Conservation (phyloP, 352 stramenopile genomes). For the Globisporangium carolinianum region DNA sequence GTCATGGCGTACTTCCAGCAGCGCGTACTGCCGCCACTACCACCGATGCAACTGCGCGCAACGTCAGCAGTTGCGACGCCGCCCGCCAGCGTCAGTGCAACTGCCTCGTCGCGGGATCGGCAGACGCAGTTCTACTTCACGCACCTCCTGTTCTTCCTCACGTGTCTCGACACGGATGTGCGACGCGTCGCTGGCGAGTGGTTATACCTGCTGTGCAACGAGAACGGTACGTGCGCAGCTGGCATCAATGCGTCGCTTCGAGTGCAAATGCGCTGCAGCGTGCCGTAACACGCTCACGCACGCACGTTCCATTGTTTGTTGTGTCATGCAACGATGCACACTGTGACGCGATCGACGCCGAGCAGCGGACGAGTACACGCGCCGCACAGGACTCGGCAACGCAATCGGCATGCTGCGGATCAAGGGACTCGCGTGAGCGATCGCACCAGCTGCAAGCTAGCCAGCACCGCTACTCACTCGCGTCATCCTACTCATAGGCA, state of each 20-base stretch:
- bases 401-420: conserved; percentile 66
- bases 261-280: background rate
- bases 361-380: conserved; percentile 64
- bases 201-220: conserved; percentile 63
- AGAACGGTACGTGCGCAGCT: conserved; percentile 42
- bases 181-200: conserved; percentile 63
- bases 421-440: conserved; percentile 44
- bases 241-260: too few species aligned
- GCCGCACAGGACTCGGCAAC: conserved; percentile 61
- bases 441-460: too few species aligned
- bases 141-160: conserved; percentile 66
- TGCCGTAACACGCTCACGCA: background rate
- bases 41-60: background rate
- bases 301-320: background rate
- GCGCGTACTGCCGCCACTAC: conserved; percentile 20
- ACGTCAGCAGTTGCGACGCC: background rate
- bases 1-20: conserved; percentile 36
- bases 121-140: conserved; percentile 36
- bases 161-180: conserved; percentile 61
- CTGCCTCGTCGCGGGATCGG: background rate
- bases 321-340: background rate
- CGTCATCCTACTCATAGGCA: too few species aligned
- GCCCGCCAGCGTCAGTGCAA: background rate
- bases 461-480: too few species aligned
- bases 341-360: background rate